A percentile compares a stretch with the other conserved stretches of the same genome.
phyloP scores from a whole-genome alignment of 306 rosid genomes.

The Herpetospermum pedunculosum region DNA sequence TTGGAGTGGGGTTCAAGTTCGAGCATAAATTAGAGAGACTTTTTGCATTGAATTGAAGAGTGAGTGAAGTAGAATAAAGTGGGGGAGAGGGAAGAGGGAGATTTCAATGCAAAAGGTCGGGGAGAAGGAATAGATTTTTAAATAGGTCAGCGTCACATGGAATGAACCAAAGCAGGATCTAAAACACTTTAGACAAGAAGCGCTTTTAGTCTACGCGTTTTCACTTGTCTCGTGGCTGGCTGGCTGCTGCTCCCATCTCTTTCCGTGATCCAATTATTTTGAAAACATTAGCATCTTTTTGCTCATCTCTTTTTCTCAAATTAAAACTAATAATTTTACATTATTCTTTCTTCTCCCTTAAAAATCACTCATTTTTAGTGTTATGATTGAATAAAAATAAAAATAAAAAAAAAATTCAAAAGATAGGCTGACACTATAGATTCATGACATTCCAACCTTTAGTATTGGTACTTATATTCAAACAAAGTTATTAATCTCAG shows the following conservation, averaged over 20 bases:
- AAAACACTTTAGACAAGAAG: background rate
- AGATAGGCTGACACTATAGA: too few relatives aligned
- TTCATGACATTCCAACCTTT: too few relatives aligned
- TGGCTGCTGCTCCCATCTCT: background rate
- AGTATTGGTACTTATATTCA: too few relatives aligned
- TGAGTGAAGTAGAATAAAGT: slow-evolving; percentile 3
- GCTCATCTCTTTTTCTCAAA: background rate
- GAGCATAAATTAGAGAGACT: background rate
- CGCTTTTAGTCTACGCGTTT: slow-evolving; percentile 11
- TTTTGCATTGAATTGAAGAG: background rate
- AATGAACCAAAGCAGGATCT: background rate
- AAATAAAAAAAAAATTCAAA: too few relatives aligned
- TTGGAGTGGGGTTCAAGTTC: background rate
- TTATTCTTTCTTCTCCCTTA: background rate
- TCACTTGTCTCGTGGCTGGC: background rate
- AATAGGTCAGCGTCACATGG: slow-evolving; percentile 11
- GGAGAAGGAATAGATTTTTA: background rate
- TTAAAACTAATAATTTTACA: background rate
- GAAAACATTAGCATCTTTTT: background rate
- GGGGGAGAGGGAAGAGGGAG: background rate
- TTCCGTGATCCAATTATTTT: background rate
- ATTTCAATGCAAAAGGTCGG: background rate
- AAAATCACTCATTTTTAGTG: too few relatives aligned
- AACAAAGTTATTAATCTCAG: too few relatives aligned
- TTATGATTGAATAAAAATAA: too few relatives aligned